Base-by-base conservation (phyloP, 306 rosid species). In the Prunus campanulata region DNA sequence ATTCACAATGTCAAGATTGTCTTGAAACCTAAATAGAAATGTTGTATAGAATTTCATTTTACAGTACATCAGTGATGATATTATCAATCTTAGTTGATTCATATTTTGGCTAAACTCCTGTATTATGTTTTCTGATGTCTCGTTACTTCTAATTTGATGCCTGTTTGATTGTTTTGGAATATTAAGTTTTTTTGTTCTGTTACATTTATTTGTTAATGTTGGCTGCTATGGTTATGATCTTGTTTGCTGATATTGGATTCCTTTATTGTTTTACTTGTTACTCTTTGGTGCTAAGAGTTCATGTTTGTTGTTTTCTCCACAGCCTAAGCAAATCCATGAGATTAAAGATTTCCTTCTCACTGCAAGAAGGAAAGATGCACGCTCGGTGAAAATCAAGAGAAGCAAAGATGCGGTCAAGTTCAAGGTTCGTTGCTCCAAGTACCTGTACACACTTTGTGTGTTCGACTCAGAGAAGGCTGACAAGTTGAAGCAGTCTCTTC, bases 271-370 rank as follows among this genome's bases (percentile, higher is more conserved):
- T 51, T 14, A 51, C 16, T 51, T 16, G 57, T 16, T 51, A 16
- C 15, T 5, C 19, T 16, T 51, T 56, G 29, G 62, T 56, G 4
- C 27, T 56, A n/a, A 56, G 62, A 56, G 29, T 9, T 20, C 8
- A n/a, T 56, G 62, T 8, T 20, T 56, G 32, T 27, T 65, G 55
- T 49, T 22, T 18, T 29, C 44, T 48, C 1, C 29, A 6, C 76
- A 86, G 89, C 89, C 89, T 62, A 86, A 86, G 85, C 89, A 86
- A 75, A 86, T 83, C 69, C 85, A 86, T 15, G 89, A 86, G 85
- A 86, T 86, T 42, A 86, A 86, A 65, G 89, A 86, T 62, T 86
- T 86, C 89, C 87, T 86, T 70, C 81, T 86, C 51, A 83, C 87
- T 2, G 89, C 89, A 1, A 86, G 89, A 86, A 86, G 89, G 83